phyloP scores from a whole-genome alignment of 495 filamentous ascomycete species.

The Aspergillus baeticus region DNA sequence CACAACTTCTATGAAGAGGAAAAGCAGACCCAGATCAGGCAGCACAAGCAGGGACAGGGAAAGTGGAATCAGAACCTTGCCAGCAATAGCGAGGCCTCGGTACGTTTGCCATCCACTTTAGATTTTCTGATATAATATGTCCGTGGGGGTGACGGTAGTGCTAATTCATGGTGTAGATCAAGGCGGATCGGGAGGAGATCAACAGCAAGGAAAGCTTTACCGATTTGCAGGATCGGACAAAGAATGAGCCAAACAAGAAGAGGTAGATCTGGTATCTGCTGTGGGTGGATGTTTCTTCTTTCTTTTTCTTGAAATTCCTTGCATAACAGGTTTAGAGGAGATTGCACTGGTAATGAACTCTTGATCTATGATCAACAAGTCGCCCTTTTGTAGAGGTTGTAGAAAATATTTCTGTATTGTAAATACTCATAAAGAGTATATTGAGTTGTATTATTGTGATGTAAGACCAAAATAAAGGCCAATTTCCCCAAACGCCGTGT shows the following conservation, averaged over 20 bases:
- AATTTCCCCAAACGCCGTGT: slow-evolving; percentile 3
- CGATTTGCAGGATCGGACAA: slow-evolving; percentile 53
- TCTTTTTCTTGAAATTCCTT: not conserved
- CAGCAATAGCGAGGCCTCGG: slow-evolving; percentile 75
- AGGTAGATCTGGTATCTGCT: slow-evolving; percentile 3
- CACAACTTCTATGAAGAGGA: slow-evolving; percentile 58
- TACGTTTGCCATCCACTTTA: slow-evolving; percentile 32
- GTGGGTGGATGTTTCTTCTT: not conserved
- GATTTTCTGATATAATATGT: not conserved
- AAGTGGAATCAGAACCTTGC: slow-evolving; percentile 82
- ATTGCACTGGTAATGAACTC: no score
- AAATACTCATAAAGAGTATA: not conserved
- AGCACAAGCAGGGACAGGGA: slow-evolving; percentile 70
- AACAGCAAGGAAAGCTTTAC: slow-evolving; percentile 43
- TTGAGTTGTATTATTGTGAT: not conserved
- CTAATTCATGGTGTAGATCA: slow-evolving; percentile 45
- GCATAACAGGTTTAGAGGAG: not conserved
- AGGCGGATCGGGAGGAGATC: slow-evolving; percentile 61
- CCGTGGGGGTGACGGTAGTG: not conserved
- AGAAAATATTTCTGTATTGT: no score
- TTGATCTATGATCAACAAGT: no score
- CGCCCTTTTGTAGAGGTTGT: no score
- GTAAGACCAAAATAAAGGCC: not conserved
- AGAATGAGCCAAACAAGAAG: slow-evolving; percentile 23
- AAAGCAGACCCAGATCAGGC: slow-evolving; percentile 69